phyloP scores from a whole-genome alignment of 2,329 filamentous ascomycete genomes.

The Pestalotiopsis sp. region DNA sequence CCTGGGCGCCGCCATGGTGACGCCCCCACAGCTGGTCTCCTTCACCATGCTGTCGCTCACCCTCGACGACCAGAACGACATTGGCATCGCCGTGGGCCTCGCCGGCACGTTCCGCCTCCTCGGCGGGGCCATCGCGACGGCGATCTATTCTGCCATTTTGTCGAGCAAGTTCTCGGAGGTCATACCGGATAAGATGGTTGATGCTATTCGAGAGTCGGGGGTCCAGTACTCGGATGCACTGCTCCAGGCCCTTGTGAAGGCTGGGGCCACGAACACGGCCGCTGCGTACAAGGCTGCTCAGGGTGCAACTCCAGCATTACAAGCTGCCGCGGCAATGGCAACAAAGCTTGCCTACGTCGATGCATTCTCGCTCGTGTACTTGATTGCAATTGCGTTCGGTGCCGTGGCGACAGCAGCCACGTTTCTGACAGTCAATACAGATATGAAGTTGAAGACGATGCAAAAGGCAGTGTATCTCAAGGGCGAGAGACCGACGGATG shows the following conservation, averaged over 20 bases:
- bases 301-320: slow-evolving; percentile 28
- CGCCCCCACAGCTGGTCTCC: slow-evolving; percentile 33
- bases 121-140: slow-evolving; percentile 38
- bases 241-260: slow-evolving; percentile 26
- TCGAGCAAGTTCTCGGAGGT: slow-evolving; percentile 29
- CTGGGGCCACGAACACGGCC: slow-evolving; percentile 31
- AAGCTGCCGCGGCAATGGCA: slow-evolving; percentile 28
- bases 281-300: slow-evolving; percentile 33
- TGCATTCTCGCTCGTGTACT: slow-evolving; percentile 36
- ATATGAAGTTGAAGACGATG: slow-evolving; percentile 16
- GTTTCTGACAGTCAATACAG: slow-evolving; percentile 31
- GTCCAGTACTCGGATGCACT: slow-evolving; percentile 21
- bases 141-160: slow-evolving; percentile 39
- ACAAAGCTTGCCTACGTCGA: slow-evolving; percentile 35
- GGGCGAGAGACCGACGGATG: neutral
- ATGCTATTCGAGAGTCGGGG: slow-evolving; percentile 22
- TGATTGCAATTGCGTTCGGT: slow-evolving; percentile 38
- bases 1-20: slow-evolving; percentile 31
- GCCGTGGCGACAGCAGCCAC: slow-evolving; percentile 32
- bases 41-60: slow-evolving; percentile 38
- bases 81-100: slow-evolving; percentile 38
- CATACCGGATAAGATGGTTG: slow-evolving; percentile 23
- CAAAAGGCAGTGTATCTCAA: neutral
- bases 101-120: slow-evolving; percentile 38
- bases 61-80: slow-evolving; percentile 35